Evolutionary conservation across 2,329 filamentous ascomycete genomes (phyloP).

Genomic region (Drechslerella coelobrocha): DNA sequence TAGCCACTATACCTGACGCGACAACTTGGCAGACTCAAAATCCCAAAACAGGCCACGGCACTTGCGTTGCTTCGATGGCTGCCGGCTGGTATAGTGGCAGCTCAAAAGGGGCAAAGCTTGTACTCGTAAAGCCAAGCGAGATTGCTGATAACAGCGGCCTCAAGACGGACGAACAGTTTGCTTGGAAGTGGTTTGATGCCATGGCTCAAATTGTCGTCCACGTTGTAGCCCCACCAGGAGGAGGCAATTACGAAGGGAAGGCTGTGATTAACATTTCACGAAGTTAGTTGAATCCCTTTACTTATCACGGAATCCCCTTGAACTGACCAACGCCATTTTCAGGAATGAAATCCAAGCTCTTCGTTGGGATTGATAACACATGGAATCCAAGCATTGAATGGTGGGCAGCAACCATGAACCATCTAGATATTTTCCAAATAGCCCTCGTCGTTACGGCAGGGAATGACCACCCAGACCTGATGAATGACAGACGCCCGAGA

Average conservation of each 20-base stretch:
- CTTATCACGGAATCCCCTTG: neutral
- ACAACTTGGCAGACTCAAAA: neutral
- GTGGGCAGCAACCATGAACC: constrained; percentile 10
- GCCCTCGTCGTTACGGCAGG: constrained; percentile 12
- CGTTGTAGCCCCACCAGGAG: too few species aligned
- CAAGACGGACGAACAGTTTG: neutral
- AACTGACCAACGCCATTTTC: neutral
- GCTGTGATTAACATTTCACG: constrained; percentile 16
- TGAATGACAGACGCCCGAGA: neutral
- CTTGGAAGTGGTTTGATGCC: constrained; percentile 14
- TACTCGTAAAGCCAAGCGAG: constrained; percentile 3
- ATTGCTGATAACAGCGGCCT: neutral
- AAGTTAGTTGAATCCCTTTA: neutral
- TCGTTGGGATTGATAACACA: neutral
- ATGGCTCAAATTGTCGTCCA: neutral
- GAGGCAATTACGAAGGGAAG: neutral
- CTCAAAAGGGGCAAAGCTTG: constrained; percentile 9
- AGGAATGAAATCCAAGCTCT: neutral
- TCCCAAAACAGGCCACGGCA: neutral
- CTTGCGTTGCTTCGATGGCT: constrained; percentile 12
- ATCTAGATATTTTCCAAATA: neutral
- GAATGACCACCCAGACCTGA: constrained; percentile 9
- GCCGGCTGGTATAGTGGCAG: constrained; percentile 9
- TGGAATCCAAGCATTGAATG: constrained; percentile 5
- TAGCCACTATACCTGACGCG: constrained; percentile 1